Evolutionary conservation across 208 protist genomes (phyloP).

Genomic region (Trypanosoma scelopori): DNA sequence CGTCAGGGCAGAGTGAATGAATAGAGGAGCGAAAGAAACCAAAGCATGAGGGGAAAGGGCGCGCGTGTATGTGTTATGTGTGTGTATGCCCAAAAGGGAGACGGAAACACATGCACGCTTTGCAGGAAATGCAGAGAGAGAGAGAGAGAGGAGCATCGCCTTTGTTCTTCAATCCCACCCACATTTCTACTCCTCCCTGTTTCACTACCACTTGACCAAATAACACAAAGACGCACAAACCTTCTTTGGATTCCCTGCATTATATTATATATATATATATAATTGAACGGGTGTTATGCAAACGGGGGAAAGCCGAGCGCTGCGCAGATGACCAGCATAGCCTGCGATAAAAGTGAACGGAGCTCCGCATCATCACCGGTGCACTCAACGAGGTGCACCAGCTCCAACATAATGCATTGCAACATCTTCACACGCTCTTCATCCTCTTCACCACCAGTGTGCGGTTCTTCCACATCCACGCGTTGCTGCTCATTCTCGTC

Average conservation of each 20-base stretch:
- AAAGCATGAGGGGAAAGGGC: too few relatives aligned
- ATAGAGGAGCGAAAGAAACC: too few relatives aligned
- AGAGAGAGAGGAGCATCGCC: too few relatives aligned
- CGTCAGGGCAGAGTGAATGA: too few relatives aligned
- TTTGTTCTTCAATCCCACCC: too few relatives aligned
- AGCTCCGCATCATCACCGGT: conserved; percentile 25
- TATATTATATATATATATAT: conserved; percentile 6
- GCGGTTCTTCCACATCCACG: neutral
- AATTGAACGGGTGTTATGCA: neutral
- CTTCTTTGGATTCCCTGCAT: neutral
- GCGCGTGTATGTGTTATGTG: too few relatives aligned
- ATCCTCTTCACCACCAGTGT: neutral
- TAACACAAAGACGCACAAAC: neutral
- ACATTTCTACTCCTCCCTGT: too few relatives aligned
- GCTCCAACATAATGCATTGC: conserved; percentile 12
- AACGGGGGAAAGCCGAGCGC: conserved; percentile 18
- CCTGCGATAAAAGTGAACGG: conserved; percentile 13
- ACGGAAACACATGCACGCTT: too few relatives aligned
- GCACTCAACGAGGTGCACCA: conserved; percentile 23
- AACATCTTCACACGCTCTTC: conserved; percentile 1
- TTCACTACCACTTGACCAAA: too few relatives aligned
- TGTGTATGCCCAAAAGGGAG: too few relatives aligned
- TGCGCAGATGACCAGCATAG: conserved; percentile 24
- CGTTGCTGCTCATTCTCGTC: neutral
- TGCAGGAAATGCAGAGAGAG: too few relatives aligned